Percentiles rank a stretch among this genome's conserved stretches.
Evolutionary conservation across 495 filamentous ascomycete species (phyloP).

Genomic region (Penicillium steckii): DNA sequence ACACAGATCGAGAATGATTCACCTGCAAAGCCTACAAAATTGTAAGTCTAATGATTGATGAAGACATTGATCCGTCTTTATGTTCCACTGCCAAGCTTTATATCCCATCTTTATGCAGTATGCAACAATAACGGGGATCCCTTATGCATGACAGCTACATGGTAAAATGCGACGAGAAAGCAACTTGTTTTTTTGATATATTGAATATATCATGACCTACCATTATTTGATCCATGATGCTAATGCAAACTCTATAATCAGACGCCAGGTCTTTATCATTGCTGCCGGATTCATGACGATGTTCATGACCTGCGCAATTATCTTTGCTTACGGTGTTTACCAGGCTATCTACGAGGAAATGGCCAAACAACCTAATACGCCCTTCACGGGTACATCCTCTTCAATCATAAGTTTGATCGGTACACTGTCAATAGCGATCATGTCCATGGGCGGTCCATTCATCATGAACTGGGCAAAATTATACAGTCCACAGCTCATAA

Average conservation of each 20-base stretch:
- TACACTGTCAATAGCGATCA: conserved; percentile 41
- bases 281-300: conserved; percentile 36
- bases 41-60: conserved; percentile 1
- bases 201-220: neutral
- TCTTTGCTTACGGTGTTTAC: conserved; percentile 46
- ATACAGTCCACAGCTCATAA: conserved; percentile 36
- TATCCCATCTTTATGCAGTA: neutral
- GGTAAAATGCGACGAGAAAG: neutral
- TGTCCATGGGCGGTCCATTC: conserved; percentile 46
- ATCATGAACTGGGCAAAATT: conserved; percentile 38
- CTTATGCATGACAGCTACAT: too few species aligned
- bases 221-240: neutral
- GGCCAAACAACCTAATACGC: conserved; percentile 24
- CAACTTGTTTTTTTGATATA: neutral
- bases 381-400: conserved; percentile 38
- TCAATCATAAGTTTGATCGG: conserved; percentile 45
- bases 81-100: neutral
- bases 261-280: conserved; percentile 23
- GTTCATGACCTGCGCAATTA: conserved; percentile 43
- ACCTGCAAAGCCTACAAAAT: conserved; percentile 7
- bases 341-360: conserved; percentile 46
- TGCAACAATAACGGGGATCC: neutral
- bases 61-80: neutral
- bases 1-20: conserved; percentile 10
- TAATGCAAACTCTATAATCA: neutral